A percentile compares a stretch with the other conserved stretches of the same genome.
Conservation (phyloP, 139 green algal species). For the Ettlia oleoabundans region DNA sequence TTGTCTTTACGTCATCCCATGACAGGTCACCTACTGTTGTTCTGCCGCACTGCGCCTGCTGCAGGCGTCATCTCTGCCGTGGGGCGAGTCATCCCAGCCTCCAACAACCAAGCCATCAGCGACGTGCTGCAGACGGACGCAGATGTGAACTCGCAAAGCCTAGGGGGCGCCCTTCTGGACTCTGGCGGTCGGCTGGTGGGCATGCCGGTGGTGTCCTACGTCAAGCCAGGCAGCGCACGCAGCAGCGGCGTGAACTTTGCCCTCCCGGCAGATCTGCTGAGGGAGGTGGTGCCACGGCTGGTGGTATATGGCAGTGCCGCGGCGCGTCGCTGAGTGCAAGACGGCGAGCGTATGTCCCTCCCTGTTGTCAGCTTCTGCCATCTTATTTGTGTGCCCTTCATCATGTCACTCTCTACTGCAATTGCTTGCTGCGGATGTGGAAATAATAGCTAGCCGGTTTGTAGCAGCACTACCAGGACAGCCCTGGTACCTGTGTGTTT, state of each 20-base stretch:
- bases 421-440: neutral
- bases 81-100: conserved; percentile 6
- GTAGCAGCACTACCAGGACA: too few relatives aligned
- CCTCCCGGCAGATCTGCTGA: conserved; percentile 61
- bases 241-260: conserved; percentile 82
- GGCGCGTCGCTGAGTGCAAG: neutral
- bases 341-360: too few relatives aligned
- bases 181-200: conserved; percentile 69
- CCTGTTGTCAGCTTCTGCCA: too few relatives aligned
- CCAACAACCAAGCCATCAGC: conserved; percentile 25
- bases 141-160: conserved; percentile 79
- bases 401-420: too few relatives aligned
- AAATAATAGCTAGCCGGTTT: too few relatives aligned
- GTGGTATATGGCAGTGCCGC: conserved; percentile 69
- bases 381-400: too few relatives aligned
- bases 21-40: neutral
- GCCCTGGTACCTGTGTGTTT: too few relatives aligned
- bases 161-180: conserved; percentile 85
- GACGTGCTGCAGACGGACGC: conserved; percentile 81
- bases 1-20: neutral
- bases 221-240: conserved; percentile 44
- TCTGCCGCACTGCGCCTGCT: neutral
- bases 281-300: conserved; percentile 68
- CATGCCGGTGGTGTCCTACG: conserved; percentile 47
- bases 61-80: conserved; percentile 23